Base-by-base conservation (phyloP, 306 rosid species). In the Trifolium subterraneum region DNA sequence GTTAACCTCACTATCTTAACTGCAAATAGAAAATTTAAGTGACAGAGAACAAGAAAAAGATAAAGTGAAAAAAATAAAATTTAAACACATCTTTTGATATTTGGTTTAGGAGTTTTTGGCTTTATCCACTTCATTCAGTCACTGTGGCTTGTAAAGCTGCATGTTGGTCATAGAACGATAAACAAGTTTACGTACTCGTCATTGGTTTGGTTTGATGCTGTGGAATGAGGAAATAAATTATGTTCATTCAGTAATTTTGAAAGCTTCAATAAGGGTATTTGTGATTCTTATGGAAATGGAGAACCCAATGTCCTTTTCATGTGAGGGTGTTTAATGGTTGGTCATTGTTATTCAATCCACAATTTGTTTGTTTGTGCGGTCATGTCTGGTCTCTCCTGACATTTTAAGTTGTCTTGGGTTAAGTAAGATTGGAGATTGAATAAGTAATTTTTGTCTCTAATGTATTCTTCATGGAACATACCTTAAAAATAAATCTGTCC, bases 11-110 rank as follows among this genome's bases (percentile, higher is more conserved):
- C 13, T 11, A 20, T 8, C 36, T 41, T 39, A 41, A 15, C 48
- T 42, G 45, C 67, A 47, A 76, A 19, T 56, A 19, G 42, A 61
- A 76, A 42, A n/a, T 13, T 75, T 23, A 22, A 74, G 65, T 50
- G 44, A 8, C 54, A 64, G 33, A 47, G 36, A 35, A 23, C 52
- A 15, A 33, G 12, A 14, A 45, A 33, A 38, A 14, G 35, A 70
- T 22, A 48, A 8, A 61, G 29, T 48, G 35, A 35, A 68, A 68
- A 54, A 68, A 72, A 58, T 31, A n/a, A n/a, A n/a, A n/a, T 14
- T 19, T 15, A 47, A 23, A 60, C 35, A 14, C 31, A n/a, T 8
- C 51, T 56, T 47, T 25, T 44, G 36, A 54, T 65, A n/a, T 65
- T 75, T 36, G 55, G 65, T 22, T 74, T 63, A 15, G 3, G 47